phyloP scores from a whole-genome alignment of 352 stramenopile genomes.

The Globisporangium ultimum region DNA sequence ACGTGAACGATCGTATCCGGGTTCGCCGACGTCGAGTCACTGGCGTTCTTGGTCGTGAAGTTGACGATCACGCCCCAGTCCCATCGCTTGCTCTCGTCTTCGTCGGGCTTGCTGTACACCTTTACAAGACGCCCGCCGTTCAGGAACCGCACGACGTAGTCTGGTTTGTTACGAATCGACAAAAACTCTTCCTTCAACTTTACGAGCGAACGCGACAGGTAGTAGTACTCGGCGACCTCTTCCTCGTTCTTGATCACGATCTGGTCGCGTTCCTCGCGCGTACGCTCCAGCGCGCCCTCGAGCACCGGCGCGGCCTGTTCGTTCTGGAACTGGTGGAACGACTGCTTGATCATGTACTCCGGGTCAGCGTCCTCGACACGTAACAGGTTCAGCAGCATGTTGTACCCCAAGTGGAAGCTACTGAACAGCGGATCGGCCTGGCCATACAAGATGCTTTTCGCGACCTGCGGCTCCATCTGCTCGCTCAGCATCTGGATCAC shows the following conservation, averaged over 20 bases:
- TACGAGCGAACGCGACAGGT: conserved; percentile 90
- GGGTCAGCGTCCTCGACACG: conserved; percentile 96
- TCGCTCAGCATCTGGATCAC: conserved; percentile 99
- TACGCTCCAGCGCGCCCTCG: conserved; percentile 74
- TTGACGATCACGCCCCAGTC: conserved; percentile 87
- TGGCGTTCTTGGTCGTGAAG: conserved; percentile 78
- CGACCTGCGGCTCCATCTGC: conserved; percentile 97
- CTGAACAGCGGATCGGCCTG: conserved; percentile 66
- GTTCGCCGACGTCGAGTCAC: conserved; percentile 52
- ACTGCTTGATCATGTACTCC: conserved; percentile 98
- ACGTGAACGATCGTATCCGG: conserved; percentile 78
- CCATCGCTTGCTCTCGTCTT: conserved; percentile 56
- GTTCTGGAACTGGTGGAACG: conserved; percentile 96
- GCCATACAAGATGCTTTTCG: conserved; percentile 92
- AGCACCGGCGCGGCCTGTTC: conserved; percentile 75
- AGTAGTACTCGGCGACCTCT: conserved; percentile 87
- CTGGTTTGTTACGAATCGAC: conserved; percentile 89
- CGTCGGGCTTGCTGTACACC: conserved; percentile 59
- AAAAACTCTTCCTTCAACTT: conserved; percentile 91
- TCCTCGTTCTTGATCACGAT: conserved; percentile 90
- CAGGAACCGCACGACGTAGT: conserved; percentile 93
- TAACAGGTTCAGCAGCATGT: conserved; percentile 99
- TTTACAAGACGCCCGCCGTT: conserved; percentile 92
- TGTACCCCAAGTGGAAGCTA: conserved; percentile 98
- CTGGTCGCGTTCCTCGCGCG: conserved; percentile 80